These are phyloP conservation scores for Babesia divergens DNA, from an alignment of 169 alveolate species.

Conservation along the genomic window DNA sequence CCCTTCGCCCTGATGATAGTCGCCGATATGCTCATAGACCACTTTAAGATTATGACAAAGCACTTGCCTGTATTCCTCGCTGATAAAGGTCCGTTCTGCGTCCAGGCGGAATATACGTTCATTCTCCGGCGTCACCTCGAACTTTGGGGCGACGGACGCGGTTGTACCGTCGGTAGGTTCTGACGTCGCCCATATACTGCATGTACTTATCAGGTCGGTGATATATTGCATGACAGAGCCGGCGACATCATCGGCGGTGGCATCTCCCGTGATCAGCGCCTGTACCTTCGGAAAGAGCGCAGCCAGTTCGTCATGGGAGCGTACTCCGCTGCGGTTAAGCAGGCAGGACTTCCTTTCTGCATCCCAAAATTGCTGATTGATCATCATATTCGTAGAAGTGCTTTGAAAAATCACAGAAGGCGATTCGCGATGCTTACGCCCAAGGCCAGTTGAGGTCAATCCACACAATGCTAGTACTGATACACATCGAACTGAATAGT, in stretches of 20 bases:
- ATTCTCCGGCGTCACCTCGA: conserved; percentile 60
- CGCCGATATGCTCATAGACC: conserved; percentile 68
- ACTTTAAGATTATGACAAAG: conserved; percentile 53
- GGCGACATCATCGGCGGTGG: background rate
- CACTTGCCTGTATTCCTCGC: conserved; percentile 53
- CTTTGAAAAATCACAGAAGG: background rate
- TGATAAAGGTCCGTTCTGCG: conserved; percentile 73
- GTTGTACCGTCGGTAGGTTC: background rate
- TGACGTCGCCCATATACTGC: conserved; percentile 1
- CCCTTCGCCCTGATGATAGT: conserved; percentile 80
- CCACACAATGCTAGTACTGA: too few relatives aligned
- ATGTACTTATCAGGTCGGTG: background rate
- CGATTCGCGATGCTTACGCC: background rate
- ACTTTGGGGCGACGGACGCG: background rate
- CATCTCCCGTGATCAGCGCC: conserved; percentile 6
- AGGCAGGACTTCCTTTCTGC: conserved; percentile 49
- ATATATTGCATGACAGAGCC: background rate
- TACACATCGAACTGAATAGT: too few relatives aligned
- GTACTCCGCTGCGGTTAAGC: conserved; percentile 46
- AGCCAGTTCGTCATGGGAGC: conserved; percentile 19
- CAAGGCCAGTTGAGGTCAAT: too few relatives aligned
- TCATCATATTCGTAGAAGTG: background rate
- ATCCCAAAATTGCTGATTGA: conserved; percentile 45
- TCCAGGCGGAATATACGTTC: conserved; percentile 70
- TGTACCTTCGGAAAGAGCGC: conserved; percentile 30